Conservation (phyloP, 305 asterid species). For the Galium porrigens region DNA sequence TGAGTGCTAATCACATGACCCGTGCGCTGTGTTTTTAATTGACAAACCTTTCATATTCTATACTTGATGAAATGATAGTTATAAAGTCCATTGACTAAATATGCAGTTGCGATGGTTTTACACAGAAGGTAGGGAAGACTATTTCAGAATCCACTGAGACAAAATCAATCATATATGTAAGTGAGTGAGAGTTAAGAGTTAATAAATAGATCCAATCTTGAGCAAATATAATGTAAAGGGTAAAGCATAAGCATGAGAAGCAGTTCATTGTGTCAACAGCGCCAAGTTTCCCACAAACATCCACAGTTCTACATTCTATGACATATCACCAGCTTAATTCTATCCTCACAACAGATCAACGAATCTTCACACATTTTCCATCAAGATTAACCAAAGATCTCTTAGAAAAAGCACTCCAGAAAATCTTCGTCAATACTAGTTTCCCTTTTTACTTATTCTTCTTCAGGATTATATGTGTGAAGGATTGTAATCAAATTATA, state of each 20-base stretch:
- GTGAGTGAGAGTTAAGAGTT: background rate
- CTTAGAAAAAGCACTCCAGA: background rate
- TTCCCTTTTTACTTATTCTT: too few relatives aligned
- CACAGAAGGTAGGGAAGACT: background rate
- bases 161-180: background rate
- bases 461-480: background rate
- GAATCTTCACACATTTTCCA: background rate
- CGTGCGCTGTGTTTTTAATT: background rate
- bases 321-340: background rate
- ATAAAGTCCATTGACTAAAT: background rate
- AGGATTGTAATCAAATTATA: background rate
- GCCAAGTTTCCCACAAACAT: background rate
- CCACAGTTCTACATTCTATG: background rate
- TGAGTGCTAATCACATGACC: background rate
- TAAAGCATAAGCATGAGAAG: too few relatives aligned
- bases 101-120: background rate
- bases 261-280: background rate
- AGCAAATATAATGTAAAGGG: background rate
- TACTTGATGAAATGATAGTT: background rate
- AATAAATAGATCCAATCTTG: background rate
- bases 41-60: background rate
- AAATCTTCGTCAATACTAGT: too few relatives aligned
- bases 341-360: background rate
- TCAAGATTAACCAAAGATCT: background rate
- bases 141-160: background rate